phyloP scores from a whole-genome alignment of 805 yeast genomes.

The Candida orba region DNA sequence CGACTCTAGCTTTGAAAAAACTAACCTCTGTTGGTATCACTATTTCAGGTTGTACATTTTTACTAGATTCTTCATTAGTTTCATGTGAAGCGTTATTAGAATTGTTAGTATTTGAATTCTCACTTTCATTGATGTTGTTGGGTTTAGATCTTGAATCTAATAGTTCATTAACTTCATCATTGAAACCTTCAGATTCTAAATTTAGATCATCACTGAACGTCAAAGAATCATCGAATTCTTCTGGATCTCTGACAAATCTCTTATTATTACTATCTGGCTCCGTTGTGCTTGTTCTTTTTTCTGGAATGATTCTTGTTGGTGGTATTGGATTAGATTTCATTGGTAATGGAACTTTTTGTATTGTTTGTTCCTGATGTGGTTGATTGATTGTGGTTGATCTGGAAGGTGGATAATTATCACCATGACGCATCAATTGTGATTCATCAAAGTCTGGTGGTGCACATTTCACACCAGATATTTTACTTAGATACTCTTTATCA shows the following conservation, averaged over 20 bases:
- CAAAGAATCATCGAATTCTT: slow-evolving; percentile 47
- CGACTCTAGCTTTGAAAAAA: slow-evolving; percentile 62
- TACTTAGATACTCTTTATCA: slow-evolving; percentile 57
- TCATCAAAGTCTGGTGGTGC: slow-evolving; percentile 41
- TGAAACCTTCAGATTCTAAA: slow-evolving; percentile 30
- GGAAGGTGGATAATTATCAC: slow-evolving; percentile 10
- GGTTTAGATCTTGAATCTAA: slow-evolving; percentile 13
- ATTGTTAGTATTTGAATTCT: slow-evolving; percentile 3
- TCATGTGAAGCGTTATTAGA: neutral
- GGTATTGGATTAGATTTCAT: neutral
- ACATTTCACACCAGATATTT: slow-evolving; percentile 34
- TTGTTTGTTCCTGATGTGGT: slow-evolving; percentile 3
- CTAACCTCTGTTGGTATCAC: slow-evolving; percentile 22
- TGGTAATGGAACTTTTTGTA: slow-evolving; percentile 1
- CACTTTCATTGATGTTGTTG: slow-evolving; percentile 9
- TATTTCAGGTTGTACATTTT: slow-evolving; percentile 2
- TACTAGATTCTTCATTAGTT: slow-evolving; percentile 12
- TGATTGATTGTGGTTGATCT: slow-evolving; percentile 10
- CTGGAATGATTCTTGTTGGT: slow-evolving; percentile 9
- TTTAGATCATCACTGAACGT: slow-evolving; percentile 44
- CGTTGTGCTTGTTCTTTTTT: slow-evolving; percentile 9
- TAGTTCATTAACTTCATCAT: slow-evolving; percentile 21
- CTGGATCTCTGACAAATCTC: slow-evolving; percentile 11
- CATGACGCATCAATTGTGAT: slow-evolving; percentile 31
- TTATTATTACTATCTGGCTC: slow-evolving; percentile 3